These are phyloP conservation scores for Xylariaceae sp. DNA, from an alignment of 2,329 filamentous ascomycete species.

Conservation along the genomic window DNA sequence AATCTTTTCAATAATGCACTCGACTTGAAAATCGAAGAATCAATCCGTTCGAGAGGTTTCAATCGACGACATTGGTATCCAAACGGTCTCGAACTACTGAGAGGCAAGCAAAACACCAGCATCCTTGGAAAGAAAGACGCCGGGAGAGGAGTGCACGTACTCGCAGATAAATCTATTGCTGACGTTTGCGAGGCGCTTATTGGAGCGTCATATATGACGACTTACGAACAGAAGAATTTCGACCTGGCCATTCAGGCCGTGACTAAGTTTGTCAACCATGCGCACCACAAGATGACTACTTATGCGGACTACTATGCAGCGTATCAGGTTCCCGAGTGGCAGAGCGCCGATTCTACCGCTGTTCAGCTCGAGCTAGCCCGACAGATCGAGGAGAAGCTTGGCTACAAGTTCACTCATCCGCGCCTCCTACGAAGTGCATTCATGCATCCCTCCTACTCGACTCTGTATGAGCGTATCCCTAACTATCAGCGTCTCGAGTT, in stretches of 20 bases:
- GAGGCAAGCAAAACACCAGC: constrained; percentile 66
- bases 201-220: constrained; percentile 72
- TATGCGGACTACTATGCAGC: constrained; percentile 75
- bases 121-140: constrained; percentile 65
- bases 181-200: constrained; percentile 96
- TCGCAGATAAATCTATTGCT: constrained; percentile 88
- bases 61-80: constrained; percentile 89
- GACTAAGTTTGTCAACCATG: constrained; percentile 68
- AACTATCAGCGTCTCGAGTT: constrained; percentile 93
- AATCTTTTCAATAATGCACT: constrained; percentile 82
- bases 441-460: constrained; percentile 81
- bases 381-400: constrained; percentile 61
- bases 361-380: constrained; percentile 69
- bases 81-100: constrained; percentile 70
- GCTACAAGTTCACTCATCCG: constrained; percentile 71
- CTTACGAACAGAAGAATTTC: constrained; percentile 46
- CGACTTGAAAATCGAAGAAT: constrained; percentile 67
- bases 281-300: constrained; percentile 67
- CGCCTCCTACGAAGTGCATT: constrained; percentile 82
- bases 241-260: constrained; percentile 66
- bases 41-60: constrained; percentile 81
- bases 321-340: constrained; percentile 74
- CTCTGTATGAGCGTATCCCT: constrained; percentile 75
- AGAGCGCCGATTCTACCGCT: constrained; percentile 62
- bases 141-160: constrained; percentile 59